phyloP scores from a whole-genome alignment of 2,329 filamentous ascomycete genomes.

The Exophiala calicioides region DNA sequence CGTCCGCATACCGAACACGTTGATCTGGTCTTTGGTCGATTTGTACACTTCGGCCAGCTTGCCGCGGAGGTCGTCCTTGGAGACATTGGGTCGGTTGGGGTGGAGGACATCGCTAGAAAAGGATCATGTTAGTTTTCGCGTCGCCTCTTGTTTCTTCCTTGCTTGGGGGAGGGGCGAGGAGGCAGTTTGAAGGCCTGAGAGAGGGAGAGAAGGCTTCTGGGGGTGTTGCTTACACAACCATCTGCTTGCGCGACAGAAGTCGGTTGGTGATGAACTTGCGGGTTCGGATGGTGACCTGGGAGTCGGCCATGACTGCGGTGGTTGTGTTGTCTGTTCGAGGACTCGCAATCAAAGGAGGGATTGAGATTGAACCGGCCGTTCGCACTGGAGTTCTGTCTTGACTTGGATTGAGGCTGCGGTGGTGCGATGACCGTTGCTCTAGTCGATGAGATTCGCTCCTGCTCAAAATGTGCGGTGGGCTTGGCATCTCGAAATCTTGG shows the following conservation, averaged over 20 bases:
- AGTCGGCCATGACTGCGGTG: conserved; percentile 77
- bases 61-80: conserved; percentile 95
- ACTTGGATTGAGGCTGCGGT: conserved; percentile 3
- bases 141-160: not conserved
- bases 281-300: conserved; percentile 82
- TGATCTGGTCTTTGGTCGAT: conserved; percentile 95
- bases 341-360: conserved; percentile 24
- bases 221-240: conserved; percentile 84
- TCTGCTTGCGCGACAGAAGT: conserved; percentile 97
- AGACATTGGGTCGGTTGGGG: conserved; percentile 96
- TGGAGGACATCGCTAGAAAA: conserved; percentile 90
- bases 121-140: not conserved
- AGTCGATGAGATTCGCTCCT: conserved; percentile 14
- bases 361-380: conserved; percentile 10
- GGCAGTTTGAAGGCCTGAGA: not conserved
- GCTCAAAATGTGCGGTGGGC: conserved; percentile 24
- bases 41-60: conserved; percentile 98
- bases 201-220: conserved; percentile 24
- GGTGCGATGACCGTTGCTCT: conserved; percentile 1
- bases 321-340: conserved; percentile 9
- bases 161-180: too few relatives aligned
- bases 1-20: conserved; percentile 96
- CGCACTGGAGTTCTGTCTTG: too few relatives aligned
- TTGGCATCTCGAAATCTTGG: conserved; percentile 27
- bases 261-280: conserved; percentile 99